Conservation (phyloP, 2,329 filamentous ascomycete genomes). For the Cladosporium phlei region DNA sequence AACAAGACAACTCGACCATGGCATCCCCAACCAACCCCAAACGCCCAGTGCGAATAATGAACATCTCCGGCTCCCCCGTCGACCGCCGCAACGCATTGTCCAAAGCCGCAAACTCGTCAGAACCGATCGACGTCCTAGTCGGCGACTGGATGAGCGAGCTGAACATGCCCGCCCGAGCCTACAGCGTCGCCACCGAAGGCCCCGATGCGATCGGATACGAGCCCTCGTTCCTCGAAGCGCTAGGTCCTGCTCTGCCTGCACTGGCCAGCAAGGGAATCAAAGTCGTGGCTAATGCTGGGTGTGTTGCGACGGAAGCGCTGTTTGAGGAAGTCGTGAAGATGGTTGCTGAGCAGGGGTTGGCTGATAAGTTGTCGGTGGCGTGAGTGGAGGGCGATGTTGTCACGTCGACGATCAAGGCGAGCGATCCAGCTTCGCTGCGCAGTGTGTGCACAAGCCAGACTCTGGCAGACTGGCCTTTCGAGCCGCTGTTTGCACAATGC, state of each 20-base stretch:
- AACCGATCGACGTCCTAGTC: constrained; percentile 50
- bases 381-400: constrained; percentile 46
- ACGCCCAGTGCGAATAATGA: constrained; percentile 28
- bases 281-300: constrained; percentile 54
- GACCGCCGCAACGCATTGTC: constrained; percentile 36
- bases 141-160: constrained; percentile 47
- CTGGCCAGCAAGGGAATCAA: constrained; percentile 49
- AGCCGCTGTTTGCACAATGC: constrained; percentile 32
- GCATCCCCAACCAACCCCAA: constrained; percentile 14
- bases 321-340: constrained; percentile 43
- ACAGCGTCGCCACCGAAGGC: constrained; percentile 17
- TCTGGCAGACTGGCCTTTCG: constrained; percentile 31
- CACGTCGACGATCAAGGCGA: constrained; percentile 31
- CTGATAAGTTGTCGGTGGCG: constrained; percentile 39
- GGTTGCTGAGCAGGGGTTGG: constrained; percentile 30
- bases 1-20: not conserved
- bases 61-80: constrained; percentile 36
- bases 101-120: constrained; percentile 25
- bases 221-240: constrained; percentile 48
- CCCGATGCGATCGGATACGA: constrained; percentile 43
- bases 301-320: constrained; percentile 52
- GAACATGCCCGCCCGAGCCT: constrained; percentile 31
- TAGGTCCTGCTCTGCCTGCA: constrained; percentile 41
- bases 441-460: constrained; percentile 37
- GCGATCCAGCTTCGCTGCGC: constrained; percentile 32